Percentiles rank a stretch among this genome's conserved stretches.
Conservation (phyloP, 2,329 filamentous ascomycete genomes). For the Onygena corvina region DNA sequence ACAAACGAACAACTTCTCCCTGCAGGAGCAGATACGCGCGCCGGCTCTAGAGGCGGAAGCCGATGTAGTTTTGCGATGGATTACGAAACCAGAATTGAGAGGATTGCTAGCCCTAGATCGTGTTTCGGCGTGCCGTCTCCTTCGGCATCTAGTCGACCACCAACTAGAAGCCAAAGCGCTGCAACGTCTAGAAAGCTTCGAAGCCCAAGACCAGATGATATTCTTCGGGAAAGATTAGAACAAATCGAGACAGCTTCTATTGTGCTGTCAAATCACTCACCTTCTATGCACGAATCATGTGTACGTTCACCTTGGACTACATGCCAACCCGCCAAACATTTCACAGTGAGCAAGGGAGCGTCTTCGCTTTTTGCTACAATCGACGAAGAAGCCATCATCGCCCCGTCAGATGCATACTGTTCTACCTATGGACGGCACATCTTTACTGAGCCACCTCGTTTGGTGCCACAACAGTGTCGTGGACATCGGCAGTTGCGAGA, state of each 20-base stretch:
- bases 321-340: not conserved
- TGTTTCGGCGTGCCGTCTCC: constrained; percentile 5
- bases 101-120: constrained; percentile 4
- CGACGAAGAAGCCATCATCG: constrained; percentile 10
- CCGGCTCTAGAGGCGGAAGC: not conserved
- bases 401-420: constrained; percentile 8
- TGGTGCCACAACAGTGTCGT: constrained; percentile 9
- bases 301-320: not conserved
- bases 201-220: constrained; percentile 10
- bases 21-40: not conserved
- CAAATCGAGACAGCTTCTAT: constrained; percentile 11
- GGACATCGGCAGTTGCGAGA: not conserved
- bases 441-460: constrained; percentile 14
- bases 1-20: constrained; percentile 1
- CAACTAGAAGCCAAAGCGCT: constrained; percentile 8
- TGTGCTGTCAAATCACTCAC: constrained; percentile 11
- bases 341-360: not conserved
- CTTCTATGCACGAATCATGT: not conserved
- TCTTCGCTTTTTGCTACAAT: not conserved
- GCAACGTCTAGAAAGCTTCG: constrained; percentile 8
- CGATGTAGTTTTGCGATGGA: not conserved
- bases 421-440: constrained; percentile 13
- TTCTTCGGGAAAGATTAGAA: constrained; percentile 12
- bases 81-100: not conserved
- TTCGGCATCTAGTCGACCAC: constrained; percentile 5